phyloP scores from a whole-genome alignment of 371 early-diverging fungal species.

The Amoeboaphelidium protococcarum region DNA sequence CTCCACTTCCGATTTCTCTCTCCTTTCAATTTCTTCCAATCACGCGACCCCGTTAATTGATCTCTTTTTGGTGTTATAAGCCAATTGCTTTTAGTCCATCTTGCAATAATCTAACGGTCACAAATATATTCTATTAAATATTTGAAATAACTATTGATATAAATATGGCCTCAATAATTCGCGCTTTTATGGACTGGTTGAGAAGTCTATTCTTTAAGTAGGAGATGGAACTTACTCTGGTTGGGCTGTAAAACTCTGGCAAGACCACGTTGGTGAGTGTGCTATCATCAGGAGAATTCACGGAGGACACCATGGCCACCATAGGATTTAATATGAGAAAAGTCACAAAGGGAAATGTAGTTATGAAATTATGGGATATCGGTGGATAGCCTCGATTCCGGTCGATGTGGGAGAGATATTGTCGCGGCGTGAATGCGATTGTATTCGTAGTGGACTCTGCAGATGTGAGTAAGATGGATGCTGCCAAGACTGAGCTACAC shows the following conservation, averaged over 20 bases:
- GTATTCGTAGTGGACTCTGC: slow-evolving; percentile 94
- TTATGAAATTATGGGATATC: slow-evolving; percentile 96
- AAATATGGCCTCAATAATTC: too few relatives aligned
- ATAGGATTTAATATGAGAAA: slow-evolving; percentile 94
- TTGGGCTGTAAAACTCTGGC: slow-evolving; percentile 90
- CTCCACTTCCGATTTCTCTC: too few relatives aligned
- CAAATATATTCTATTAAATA: too few relatives aligned
- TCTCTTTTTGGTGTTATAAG: too few relatives aligned
- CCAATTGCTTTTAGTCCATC: too few relatives aligned
- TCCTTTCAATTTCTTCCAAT: too few relatives aligned
- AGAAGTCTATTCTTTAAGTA: slow-evolving; percentile 75
- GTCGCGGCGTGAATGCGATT: slow-evolving; percentile 82
- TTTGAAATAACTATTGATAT: too few relatives aligned
- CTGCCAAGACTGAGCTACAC: slow-evolving; percentile 71
- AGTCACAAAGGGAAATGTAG: slow-evolving; percentile 45
- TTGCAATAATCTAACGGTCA: too few relatives aligned
- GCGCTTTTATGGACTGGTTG: slow-evolving; percentile 68
- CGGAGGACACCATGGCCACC: slow-evolving; percentile 88
- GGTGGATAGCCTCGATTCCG: slow-evolving; percentile 86
- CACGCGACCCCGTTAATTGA: too few relatives aligned
- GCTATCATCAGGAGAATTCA: slow-evolving; percentile 77
- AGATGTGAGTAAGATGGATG: slow-evolving; percentile 67
- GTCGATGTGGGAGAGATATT: slow-evolving; percentile 91
- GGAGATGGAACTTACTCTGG: slow-evolving; percentile 93
- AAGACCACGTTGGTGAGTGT: slow-evolving; percentile 94